These are phyloP conservation scores for Saussurea involucrata DNA, from an alignment of 129 eudicot species.

Conservation along the genomic window DNA sequence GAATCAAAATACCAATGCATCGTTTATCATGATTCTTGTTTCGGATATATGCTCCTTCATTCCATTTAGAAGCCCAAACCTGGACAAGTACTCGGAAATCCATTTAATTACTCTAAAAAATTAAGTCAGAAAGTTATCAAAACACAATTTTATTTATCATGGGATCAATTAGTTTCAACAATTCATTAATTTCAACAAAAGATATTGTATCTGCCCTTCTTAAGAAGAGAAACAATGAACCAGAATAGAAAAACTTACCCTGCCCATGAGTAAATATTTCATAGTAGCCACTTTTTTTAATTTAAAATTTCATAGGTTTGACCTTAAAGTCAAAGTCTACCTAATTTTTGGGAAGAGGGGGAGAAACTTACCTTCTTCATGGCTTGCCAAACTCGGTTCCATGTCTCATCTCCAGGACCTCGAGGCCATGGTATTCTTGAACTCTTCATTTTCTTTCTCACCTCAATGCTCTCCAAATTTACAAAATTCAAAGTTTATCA, in stretches of 20 bases:
- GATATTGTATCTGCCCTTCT: neutral
- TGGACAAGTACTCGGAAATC: neutral
- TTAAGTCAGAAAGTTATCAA: neutral
- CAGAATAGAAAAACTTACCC: neutral
- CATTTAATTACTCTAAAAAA: neutral
- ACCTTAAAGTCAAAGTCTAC: neutral
- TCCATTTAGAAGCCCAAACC: constrained; percentile 65
- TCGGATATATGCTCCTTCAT: constrained; percentile 42
- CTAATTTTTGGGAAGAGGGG: neutral
- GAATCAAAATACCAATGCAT: constrained; percentile 43
- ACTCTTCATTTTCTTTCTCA: constrained; percentile 52
- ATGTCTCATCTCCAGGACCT: constrained; percentile 32
- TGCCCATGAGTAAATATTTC: neutral
- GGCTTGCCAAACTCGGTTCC: constrained; percentile 49
- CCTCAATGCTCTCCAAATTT: constrained; percentile 36
- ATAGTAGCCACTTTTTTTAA: neutral
- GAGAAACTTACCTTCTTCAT: constrained; percentile 32
- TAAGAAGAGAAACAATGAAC: neutral
- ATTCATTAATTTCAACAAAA: neutral
- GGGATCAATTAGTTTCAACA: neutral
- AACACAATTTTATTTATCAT: neutral
- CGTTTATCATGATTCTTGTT: constrained; percentile 18
- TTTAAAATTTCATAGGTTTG: neutral
- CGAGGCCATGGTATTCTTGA: constrained; percentile 49
- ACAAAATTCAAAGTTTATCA: neutral